Base-by-base conservation (phyloP, 805 yeast species). In the Monosporozyma siamensis region DNA sequence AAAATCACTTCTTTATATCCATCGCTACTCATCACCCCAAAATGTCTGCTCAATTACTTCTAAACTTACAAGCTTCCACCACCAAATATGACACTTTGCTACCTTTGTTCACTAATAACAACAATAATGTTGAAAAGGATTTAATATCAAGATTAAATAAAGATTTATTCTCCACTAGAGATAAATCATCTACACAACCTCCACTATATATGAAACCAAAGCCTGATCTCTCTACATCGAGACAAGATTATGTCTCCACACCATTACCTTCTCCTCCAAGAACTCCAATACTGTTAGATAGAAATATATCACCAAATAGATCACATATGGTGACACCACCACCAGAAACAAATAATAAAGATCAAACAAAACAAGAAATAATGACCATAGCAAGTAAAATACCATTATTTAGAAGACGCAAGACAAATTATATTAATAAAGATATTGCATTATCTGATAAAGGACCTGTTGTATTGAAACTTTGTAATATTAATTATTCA, bases 371-470 rank as follows among this genome's bases (percentile, higher is more conserved):
- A 15, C 30, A 22, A 18, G 42, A 40, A 26, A 17, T 40, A 11
- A 40, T 40, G 42, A 40, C 42, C 26, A 40, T 40, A 10, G 42
- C 42, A 3, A 32, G 38, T n/a, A 40, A 40, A 14, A 32, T 31
- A 14, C 42, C 42, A 11, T 22, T 40, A 2, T 40, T 40, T 11
- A 40, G 31, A 32, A 31, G 24, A 31, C 34, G 42, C 17, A 40
- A 40, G 24, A 40, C 18, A 3, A 40, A 40, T 21, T 40, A 40
- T 27, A n/a, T 31, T 7, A 31, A 30, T 14, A 40, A 31, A 26
- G 21, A 25, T 15, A 15, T 23, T 10, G 24, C 26, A 8, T 9
- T 20, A 12, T n/a, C 18, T 5, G 15, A 17, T 4, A 31, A 32
- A 7, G 42, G 38, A 4, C 42, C 42, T 10, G 24, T 40, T 6